Evolutionary conservation across 306 rosid genomes (phyloP).

Genomic region (Cucurbita ficifolia): DNA sequence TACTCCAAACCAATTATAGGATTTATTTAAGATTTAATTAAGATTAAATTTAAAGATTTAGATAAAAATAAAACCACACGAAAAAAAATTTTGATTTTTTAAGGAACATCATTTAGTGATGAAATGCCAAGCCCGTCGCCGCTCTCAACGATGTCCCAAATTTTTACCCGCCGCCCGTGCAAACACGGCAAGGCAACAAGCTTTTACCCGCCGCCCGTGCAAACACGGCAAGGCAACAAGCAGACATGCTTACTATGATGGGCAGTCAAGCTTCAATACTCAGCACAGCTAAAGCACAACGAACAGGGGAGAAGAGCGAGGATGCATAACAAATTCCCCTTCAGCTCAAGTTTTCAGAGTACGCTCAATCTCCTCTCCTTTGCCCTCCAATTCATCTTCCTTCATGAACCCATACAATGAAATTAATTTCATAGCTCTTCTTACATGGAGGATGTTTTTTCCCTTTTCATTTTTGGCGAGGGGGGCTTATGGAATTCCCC

Average conservation of each 20-base stretch:
- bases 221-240: background rate
- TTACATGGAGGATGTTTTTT: background rate
- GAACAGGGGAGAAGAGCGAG: background rate
- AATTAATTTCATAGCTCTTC: background rate
- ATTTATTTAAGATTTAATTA: too few species aligned
- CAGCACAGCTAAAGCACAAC: background rate
- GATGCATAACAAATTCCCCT: background rate
- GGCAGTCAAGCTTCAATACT: background rate
- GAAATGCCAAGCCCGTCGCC: too few species aligned
- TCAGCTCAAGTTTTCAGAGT: background rate
- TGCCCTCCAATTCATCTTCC: background rate
- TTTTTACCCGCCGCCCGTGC: background rate
- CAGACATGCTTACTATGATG: background rate
- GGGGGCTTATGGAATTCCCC: background rate
- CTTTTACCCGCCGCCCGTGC: background rate
- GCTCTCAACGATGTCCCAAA: background rate
- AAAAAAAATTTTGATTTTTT: too few species aligned
- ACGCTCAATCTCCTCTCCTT: background rate
- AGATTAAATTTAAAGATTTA: too few species aligned
- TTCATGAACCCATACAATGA: background rate
- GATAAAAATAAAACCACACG: too few species aligned
- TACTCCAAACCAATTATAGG: too few species aligned
- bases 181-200: background rate
- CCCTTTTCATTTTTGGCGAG: background rate
- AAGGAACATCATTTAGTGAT: too few species aligned